A percentile compares a stretch with the other conserved stretches of the same genome.
phyloP scores from a whole-genome alignment of 192 early-diverging fungal species.

The Podila minutissima region DNA sequence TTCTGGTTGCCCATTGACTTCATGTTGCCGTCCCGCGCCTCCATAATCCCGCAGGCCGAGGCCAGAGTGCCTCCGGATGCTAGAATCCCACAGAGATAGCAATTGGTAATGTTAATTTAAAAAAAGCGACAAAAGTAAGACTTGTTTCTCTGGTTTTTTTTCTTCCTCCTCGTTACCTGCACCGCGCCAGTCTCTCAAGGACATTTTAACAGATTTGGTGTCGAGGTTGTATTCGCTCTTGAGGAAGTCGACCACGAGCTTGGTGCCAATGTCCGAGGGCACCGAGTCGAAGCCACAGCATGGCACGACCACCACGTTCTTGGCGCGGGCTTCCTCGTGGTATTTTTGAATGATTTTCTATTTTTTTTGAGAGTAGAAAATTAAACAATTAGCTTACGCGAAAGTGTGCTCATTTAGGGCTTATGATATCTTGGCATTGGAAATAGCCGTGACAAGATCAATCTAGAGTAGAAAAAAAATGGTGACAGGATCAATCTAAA shows the following conservation, averaged over 20 bases:
- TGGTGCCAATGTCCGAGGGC: conserved; percentile 85
- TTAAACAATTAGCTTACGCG: neutral
- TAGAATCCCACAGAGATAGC: neutral
- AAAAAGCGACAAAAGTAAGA: neutral
- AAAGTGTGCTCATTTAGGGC: neutral
- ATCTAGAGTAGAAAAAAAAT: neutral
- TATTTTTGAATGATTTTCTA: conserved; percentile 72
- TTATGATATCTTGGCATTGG: neutral
- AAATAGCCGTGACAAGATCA: neutral
- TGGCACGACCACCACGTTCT: conserved; percentile 79
- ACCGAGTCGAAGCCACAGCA: conserved; percentile 93
- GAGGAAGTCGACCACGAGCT: conserved; percentile 71
- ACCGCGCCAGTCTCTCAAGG: conserved; percentile 56
- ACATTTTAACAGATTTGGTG: conserved; percentile 70
- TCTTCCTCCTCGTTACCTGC: conserved; percentile 18
- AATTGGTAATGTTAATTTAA: neutral
- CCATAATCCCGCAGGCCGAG: conserved; percentile 24
- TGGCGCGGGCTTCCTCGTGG: conserved; percentile 70
- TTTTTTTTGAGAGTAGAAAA: conserved; percentile 52
- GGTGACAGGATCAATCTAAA: neutral
- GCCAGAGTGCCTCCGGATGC: conserved; percentile 44
- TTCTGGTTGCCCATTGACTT: conserved; percentile 21
- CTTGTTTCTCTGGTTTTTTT: neutral
- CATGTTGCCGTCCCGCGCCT: neutral
- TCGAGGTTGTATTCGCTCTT: conserved; percentile 56